Conservation (phyloP, 139 green algal genomes). For the Coelastrella sp. region DNA sequence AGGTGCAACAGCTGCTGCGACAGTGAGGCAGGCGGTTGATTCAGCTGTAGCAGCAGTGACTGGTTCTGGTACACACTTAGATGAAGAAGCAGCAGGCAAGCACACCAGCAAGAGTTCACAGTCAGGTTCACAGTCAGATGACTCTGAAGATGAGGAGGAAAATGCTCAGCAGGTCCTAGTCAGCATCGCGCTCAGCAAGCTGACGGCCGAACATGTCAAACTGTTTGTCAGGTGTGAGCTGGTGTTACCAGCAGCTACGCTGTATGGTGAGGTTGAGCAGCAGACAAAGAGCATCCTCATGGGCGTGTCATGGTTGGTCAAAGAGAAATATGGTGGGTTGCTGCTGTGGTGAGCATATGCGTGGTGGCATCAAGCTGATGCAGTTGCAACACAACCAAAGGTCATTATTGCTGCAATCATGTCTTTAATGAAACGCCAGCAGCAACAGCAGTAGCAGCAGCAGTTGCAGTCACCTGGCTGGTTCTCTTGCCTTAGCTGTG, state of each 20-base stretch:
- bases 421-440: too few species aligned
- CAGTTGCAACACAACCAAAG: not conserved
- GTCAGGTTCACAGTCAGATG: not conserved
- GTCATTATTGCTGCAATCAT: too few species aligned
- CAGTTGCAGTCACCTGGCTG: too few species aligned
- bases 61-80: not conserved
- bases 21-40: not conserved
- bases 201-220: not conserved
- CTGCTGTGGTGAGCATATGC: conserved; percentile 4
- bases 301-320: not conserved
- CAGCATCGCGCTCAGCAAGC: not conserved
- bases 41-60: not conserved
- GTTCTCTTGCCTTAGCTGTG: too few species aligned
- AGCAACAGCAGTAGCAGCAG: too few species aligned
- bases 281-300: not conserved
- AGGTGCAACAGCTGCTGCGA: not conserved
- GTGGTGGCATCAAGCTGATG: not conserved
- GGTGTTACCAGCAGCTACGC: not conserved
- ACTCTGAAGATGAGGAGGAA: not conserved
- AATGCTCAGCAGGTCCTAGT: not conserved
- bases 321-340: not conserved
- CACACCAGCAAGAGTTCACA: too few species aligned
- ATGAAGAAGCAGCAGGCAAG: not conserved
- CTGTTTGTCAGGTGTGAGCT: conserved; percentile 37
- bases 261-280: conserved; percentile 1